A percentile compares a stretch with the other conserved stretches of the same genome.
Evolutionary conservation across 768 basidiomycete species (phyloP).

Genomic region (Podaxis sp.): DNA sequence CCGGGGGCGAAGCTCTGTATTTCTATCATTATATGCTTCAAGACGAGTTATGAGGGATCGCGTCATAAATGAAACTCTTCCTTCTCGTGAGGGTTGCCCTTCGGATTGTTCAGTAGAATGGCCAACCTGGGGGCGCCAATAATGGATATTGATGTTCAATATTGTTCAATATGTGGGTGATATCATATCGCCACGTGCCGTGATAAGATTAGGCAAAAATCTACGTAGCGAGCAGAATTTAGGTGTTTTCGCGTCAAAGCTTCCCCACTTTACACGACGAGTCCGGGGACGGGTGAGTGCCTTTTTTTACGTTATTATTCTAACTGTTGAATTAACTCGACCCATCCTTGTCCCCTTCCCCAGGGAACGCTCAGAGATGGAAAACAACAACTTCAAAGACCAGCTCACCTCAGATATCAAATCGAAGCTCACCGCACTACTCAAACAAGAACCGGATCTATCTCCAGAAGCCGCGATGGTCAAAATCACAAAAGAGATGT

Average conservation of each 20-base stretch:
- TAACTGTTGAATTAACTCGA: background rate
- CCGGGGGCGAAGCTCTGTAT: background rate
- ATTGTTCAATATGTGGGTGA: background rate
- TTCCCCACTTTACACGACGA: background rate
- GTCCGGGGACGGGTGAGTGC: background rate
- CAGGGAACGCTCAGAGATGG: background rate
- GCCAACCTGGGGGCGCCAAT: no score
- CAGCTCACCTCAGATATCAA: constrained; percentile 26
- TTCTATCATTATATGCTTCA: background rate
- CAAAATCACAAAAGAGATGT: constrained; percentile 33
- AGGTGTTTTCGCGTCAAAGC: background rate
- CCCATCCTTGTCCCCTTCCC: background rate
- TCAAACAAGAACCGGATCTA: constrained; percentile 27
- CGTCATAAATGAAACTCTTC: background rate
- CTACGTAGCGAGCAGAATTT: background rate
- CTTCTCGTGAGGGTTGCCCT: background rate
- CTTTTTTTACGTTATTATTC: background rate
- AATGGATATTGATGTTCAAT: no score
- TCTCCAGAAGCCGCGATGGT: constrained; percentile 29
- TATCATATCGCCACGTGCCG: constrained; percentile 3
- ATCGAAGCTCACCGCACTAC: constrained; percentile 21
- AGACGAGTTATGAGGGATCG: background rate
- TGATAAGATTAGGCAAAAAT: constrained; percentile 6
- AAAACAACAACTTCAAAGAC: constrained; percentile 13
- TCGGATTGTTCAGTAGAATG: background rate